These are phyloP conservation scores for Mycena metata DNA, from an alignment of 768 basidiomycete genomes.

Conservation along the genomic window DNA sequence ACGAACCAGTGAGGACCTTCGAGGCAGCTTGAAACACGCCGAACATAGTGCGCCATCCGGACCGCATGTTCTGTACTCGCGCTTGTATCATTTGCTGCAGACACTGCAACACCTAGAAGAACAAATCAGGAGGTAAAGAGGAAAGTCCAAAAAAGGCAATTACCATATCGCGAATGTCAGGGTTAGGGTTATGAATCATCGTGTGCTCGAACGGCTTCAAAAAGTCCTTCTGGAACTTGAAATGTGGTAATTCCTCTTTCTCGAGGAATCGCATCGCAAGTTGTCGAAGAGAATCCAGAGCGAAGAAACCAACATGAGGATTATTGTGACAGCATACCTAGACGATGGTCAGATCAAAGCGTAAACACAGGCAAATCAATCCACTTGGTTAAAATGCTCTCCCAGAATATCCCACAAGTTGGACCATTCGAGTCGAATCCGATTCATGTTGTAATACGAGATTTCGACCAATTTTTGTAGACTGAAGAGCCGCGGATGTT, in stretches of 20 bases:
- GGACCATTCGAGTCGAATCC: slow-evolving; percentile 98
- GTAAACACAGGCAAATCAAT: background rate
- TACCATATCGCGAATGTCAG: slow-evolving; percentile 95
- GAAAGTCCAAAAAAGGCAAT: slow-evolving; percentile 20
- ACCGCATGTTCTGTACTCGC: slow-evolving; percentile 93
- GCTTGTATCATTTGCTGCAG: slow-evolving; percentile 99
- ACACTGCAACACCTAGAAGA: slow-evolving; percentile 89
- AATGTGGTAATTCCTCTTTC: slow-evolving; percentile 97
- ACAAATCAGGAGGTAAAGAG: slow-evolving; percentile 12
- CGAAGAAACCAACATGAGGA: slow-evolving; percentile 96
- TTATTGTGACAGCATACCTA: slow-evolving; percentile 99
- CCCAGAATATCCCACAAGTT: slow-evolving; percentile 98
- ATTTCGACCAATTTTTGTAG: slow-evolving; percentile 98
- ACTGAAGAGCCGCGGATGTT: slow-evolving; percentile 95
- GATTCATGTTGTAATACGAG: slow-evolving; percentile 99
- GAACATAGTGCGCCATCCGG: slow-evolving; percentile 99
- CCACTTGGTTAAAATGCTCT: slow-evolving; percentile 97
- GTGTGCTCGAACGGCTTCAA: slow-evolving; percentile 98
- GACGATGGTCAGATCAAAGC: slow-evolving; percentile 25
- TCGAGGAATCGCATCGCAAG: slow-evolving; percentile 98
- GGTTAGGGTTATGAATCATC: slow-evolving; percentile 96
- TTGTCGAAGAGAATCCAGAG: slow-evolving; percentile 95
- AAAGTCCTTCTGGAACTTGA: slow-evolving; percentile 99
- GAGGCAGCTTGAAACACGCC: slow-evolving; percentile 98
- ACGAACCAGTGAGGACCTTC: slow-evolving; percentile 86